Base-by-base conservation (phyloP, 177 flowering plant species). In the Tripterygium wilfordii region DNA sequence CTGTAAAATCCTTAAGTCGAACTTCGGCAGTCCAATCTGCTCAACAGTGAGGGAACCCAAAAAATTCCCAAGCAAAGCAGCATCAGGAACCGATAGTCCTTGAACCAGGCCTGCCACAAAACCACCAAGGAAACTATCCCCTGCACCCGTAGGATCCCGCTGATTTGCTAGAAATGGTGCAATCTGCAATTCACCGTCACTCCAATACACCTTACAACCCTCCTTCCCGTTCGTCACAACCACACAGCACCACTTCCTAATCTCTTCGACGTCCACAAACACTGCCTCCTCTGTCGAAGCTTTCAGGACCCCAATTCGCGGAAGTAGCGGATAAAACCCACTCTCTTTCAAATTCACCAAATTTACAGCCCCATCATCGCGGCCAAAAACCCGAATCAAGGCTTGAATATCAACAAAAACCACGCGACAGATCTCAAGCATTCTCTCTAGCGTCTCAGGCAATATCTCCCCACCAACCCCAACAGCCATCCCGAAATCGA, bases 121-220 rank as follows among this genome's bases (percentile, higher is more conserved):
- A 7, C 92, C 99, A 26, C 90, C 99, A 5, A 92, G 42, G 36
- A 89, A 87, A 49, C 97, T 84, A 62, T 92, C 97, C 12, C 96
- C 99, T 0, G 99, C 99, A 8, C 99, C 99, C 0, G 99, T 89
- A 0, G 99, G 97, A 66, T 92, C 99, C 29, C 86, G 62, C 74
- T 92, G 89, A 9, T 65, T 67, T 0, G 89, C 62, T 22, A 49
- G 36, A 62, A 89, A 92, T 0, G 99, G 91, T 13, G 68, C 60
- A 25, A 89, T 50, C 44, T 54, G 54, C 68, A 67, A 7, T 45
- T 80, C 88, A 17, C 59, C 82, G 26, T 78, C 85, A 27, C 58
- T 71, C 66, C 75, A 64, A 51, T 63, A 75, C 58, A 94, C 65
- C 32, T 56, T 74, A 54, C 95, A 82, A 8, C 99, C 99, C 13